Percentiles rank a stretch among this genome's conserved stretches.
phyloP scores from a whole-genome alignment of 169 alveolate genomes.

The Plasmodium inui region DNA sequence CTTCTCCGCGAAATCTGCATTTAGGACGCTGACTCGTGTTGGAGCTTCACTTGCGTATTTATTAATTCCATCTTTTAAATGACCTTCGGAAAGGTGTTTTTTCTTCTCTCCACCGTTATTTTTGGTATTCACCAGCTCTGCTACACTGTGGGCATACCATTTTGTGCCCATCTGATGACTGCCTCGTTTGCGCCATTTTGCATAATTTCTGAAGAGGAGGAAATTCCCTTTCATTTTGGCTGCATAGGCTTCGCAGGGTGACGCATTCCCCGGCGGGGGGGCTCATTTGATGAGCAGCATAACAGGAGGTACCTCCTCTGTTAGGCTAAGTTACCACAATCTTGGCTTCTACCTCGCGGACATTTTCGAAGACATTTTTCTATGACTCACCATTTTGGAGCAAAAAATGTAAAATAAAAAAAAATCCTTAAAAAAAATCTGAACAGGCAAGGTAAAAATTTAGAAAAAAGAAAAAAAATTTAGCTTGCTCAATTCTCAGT shows the following conservation, averaged over 20 bases:
- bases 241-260: not conserved
- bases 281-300: not conserved
- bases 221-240: conserved; percentile 26
- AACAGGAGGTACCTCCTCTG: not conserved
- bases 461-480: not conserved
- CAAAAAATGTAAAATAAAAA: not conserved
- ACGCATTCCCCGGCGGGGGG: not conserved
- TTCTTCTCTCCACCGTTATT: not conserved
- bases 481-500: not conserved
- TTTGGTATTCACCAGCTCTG: not conserved
- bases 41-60: not conserved
- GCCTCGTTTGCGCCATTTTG: not conserved
- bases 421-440: no score
- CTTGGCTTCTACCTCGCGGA: not conserved
- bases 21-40: not conserved
- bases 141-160: conserved; percentile 7
- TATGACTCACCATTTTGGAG: not conserved
- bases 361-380: not conserved
- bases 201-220: not conserved
- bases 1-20: not conserved
- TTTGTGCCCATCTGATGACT: not conserved
- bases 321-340: not conserved
- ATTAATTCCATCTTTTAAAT: not conserved
- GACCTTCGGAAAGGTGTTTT: not conserved
- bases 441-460: not conserved